Evolutionary conservation across 352 stramenopile species (phyloP), one percentile per base, ranked within the genome.

Genomic region (Phytophthora pseudosyringae): DNA sequence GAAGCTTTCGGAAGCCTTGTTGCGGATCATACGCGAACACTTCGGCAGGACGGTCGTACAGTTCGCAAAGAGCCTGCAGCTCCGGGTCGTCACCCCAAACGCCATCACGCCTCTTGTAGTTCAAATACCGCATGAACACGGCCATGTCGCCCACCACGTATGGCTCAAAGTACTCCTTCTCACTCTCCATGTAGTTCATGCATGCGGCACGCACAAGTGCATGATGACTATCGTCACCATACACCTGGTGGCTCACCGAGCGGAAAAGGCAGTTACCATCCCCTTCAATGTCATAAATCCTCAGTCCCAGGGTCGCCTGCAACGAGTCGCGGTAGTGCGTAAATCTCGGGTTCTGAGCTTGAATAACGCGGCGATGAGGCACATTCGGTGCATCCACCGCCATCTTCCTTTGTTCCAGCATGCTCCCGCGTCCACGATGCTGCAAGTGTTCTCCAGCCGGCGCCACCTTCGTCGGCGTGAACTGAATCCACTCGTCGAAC

Each of bases 221-320:
- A 71, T 99, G 96, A 68, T 97, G 90, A 4, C 75, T 72, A 36
- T 95, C 80, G 64, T 98, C 84, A 3, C 95, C 97, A 69, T 99
- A 99, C 10, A 99, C 80, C 75, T 99, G 97, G 62, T 99, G 88
- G 52, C 89, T 95, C 32, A 99, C 91, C 4, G 97, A 90, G 15
- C 97, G 94, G 71, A 99, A 99, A 10, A 99, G 74, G 68, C 97
- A 99, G 76, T 99, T 99, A 29, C 97, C 97, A 70, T 99, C 97
- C 7, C 96, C 94, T 56, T 97, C 83, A 46, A 98, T 89, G 9
- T 79, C 57, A 58, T 76, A 69, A 58, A 94, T 85, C 5, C 56
- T 59, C 29, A 93, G 64, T 11, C 74, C 72, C 18, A 86, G 55
- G 1, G 61, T 51, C 13, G 62, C 54, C 21, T 64, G 49, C 29